Evolutionary conservation across 2,329 filamentous ascomycete genomes (phyloP).

Genomic region (Hypoxylon sp.): DNA sequence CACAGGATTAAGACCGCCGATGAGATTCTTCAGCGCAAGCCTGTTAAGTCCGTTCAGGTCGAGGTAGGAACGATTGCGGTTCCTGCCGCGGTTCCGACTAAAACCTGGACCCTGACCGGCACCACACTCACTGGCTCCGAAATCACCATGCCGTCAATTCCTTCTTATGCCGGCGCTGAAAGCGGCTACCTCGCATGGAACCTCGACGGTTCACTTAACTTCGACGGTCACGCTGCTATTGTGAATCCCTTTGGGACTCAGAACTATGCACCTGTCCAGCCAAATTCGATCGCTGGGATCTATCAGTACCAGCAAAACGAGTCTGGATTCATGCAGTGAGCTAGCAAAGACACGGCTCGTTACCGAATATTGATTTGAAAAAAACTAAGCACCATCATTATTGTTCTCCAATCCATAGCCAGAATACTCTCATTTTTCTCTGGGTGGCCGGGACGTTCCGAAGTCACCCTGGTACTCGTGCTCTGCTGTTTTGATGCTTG

Average conservation of each 20-base stretch:
- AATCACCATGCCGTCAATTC: neutral
- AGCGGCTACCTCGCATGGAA: neutral
- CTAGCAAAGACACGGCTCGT: neutral
- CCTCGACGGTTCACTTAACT: neutral
- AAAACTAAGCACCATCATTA: neutral
- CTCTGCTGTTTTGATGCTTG: too few species aligned
- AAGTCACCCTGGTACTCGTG: too few species aligned
- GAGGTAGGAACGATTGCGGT: neutral
- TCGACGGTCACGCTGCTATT: neutral
- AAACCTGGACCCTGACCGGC: neutral
- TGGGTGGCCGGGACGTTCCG: too few species aligned
- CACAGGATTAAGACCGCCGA: conserved; percentile 31
- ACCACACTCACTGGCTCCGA: neutral
- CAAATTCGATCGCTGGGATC: neutral
- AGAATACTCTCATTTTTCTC: too few species aligned
- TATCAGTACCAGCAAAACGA: neutral
- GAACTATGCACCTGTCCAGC: neutral
- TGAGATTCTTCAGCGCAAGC: conserved; percentile 13
- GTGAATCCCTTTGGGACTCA: neutral
- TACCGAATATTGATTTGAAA: neutral
- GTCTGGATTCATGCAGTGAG: neutral
- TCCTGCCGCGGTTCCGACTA: too few species aligned
- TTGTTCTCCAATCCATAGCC: neutral
- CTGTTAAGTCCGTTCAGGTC: neutral
- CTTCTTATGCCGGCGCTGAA: neutral